Base-by-base conservation (phyloP, 1,284 basidiomycete species). In the Flammula alnicola region DNA sequence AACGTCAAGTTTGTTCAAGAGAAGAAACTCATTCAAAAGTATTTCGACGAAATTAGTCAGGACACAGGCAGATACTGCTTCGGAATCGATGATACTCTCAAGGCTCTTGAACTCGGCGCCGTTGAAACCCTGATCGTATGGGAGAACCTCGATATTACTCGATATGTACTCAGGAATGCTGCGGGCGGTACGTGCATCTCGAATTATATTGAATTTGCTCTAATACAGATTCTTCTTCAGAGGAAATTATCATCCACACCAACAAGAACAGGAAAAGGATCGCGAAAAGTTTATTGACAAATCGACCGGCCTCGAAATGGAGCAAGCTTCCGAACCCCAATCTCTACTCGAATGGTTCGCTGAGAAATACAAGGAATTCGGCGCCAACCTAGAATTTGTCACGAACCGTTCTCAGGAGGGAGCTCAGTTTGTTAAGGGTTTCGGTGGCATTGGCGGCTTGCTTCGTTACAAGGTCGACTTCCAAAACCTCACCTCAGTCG, bases 1-100 rank as follows among this genome's bases (percentile, higher is more conserved):
- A 98, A 98, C 69, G 97, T 99, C 78, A 99, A 99, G 71, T 99
- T 99, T 62, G 95, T 99, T 12, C 96, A 99, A 72, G 96, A 99
- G 80, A 99, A 99, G 81, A 90, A 80, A 69, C 84, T 98, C 36
- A 97, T 98, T 62, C 95, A 98, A 68, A 93, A 85, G 69, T 99
- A 98, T 79, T 98, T 99, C 72, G 96, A 99, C 68, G 97, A 99
- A 75, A 99, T 99, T 73, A 96, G 95, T 56, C 91, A 93, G 69
- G 96, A 99, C 68, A 96, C 94, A 16, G 93, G 88, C 64, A 94
- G 91, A 72, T 99, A 98, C 78, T 98, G 96, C 75, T 99, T 98
- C 68, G 97, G 96, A 73, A 83, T 99, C 55, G 92, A 93, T 12
- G 97, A 99, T 69, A 99, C 97, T 0, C 83, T 99, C 62, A 98